A percentile compares a stretch with the other conserved stretches of the same genome.
phyloP scores from a whole-genome alignment of 352 stramenopile species.

The Phytophthora brassicae region DNA sequence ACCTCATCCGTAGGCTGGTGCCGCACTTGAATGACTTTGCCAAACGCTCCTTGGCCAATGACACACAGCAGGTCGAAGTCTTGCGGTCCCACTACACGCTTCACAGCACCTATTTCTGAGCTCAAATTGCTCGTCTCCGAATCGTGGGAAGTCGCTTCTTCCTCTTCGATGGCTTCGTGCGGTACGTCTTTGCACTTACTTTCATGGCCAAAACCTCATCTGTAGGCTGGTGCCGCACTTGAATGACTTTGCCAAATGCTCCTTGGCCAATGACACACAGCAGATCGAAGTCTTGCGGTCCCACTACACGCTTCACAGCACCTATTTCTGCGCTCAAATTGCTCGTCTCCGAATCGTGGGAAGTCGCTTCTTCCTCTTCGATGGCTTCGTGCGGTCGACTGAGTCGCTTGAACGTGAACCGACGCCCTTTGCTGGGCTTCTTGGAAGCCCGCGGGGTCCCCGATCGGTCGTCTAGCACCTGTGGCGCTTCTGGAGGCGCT shows the following conservation, averaged over 20 bases:
- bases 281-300: conserved; percentile 77
- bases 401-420: conserved; percentile 38
- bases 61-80: conserved; percentile 86
- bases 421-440: conserved; percentile 11
- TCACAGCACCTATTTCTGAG: conserved; percentile 6
- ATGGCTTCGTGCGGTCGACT: conserved; percentile 31
- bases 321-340: conserved; percentile 19
- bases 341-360: conserved; percentile 9
- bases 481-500: conserved; percentile 32
- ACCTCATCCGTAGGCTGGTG: conserved; percentile 75
- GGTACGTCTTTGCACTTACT: too few relatives aligned
- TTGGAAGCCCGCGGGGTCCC: not conserved
- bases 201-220: conserved; percentile 86
- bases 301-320: conserved; percentile 32
- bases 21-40: conserved; percentile 87
- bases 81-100: conserved; percentile 48
- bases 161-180: too few relatives aligned
- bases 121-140: conserved; percentile 25
- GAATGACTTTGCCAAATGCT: conserved; percentile 85
- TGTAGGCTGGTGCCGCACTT: conserved; percentile 78
- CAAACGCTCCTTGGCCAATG: conserved; percentile 83
- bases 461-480: conserved; percentile 12
- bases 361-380: conserved; percentile 25
- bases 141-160: conserved; percentile 8
- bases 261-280: conserved; percentile 85